Conservation (phyloP, 2,329 filamentous ascomycete genomes). For the Cadophora malorum region DNA sequence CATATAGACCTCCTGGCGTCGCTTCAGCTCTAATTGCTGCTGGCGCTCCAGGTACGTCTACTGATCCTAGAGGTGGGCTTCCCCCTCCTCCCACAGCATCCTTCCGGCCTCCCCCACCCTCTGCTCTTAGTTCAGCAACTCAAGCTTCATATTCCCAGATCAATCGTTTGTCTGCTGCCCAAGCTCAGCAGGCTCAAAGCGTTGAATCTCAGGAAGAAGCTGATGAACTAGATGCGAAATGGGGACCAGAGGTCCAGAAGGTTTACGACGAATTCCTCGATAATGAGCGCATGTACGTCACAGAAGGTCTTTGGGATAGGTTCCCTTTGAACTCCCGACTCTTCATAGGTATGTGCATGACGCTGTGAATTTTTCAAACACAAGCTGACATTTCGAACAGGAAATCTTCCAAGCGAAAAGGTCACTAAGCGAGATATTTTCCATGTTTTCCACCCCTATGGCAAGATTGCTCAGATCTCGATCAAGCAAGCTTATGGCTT, state of each 20-base stretch:
- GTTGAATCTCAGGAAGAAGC: conserved; percentile 38
- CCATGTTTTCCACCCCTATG: conserved; percentile 85
- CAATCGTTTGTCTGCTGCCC: conserved; percentile 32
- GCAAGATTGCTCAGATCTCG: conserved; percentile 89
- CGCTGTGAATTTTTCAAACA: neutral
- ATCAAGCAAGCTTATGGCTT: conserved; percentile 98
- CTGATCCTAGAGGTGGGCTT: conserved; percentile 44
- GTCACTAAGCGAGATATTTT: conserved; percentile 95
- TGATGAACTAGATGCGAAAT: conserved; percentile 44
- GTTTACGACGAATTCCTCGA: conserved; percentile 75
- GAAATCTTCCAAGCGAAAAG: conserved; percentile 90
- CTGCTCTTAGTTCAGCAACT: conserved; percentile 35
- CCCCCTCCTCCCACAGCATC: conserved; percentile 45
- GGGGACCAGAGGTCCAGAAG: conserved; percentile 62
- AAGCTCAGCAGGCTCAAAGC: conserved; percentile 32
- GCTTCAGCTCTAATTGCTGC: conserved; percentile 41
- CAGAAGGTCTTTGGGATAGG: conserved; percentile 80
- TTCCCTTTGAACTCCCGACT: conserved; percentile 79
- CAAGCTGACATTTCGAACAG: conserved; percentile 53
- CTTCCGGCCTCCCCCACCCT: conserved; percentile 38
- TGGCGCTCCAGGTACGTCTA: conserved; percentile 45
- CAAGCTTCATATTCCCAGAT: conserved; percentile 36
- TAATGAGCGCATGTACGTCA: conserved; percentile 77
- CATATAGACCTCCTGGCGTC: conserved; percentile 44
- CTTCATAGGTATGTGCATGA: conserved; percentile 72